These are phyloP conservation scores for Penicillium macrosclerotiorum DNA, from an alignment of 495 filamentous ascomycete species.

Conservation along the genomic window DNA sequence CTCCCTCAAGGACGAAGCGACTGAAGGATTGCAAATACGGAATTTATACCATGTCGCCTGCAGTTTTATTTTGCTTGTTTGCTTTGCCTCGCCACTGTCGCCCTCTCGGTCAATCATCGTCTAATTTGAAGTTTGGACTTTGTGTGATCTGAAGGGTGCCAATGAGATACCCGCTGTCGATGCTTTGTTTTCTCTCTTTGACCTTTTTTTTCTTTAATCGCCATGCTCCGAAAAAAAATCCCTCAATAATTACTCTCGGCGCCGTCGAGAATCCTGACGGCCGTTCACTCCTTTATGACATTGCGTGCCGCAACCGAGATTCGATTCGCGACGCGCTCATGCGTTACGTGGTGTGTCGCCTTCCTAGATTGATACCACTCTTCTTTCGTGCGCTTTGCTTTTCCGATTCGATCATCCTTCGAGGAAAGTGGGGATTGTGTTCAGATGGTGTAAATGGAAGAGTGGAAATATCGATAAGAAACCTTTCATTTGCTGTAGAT, in stretches of 20 bases:
- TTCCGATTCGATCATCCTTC: conserved; percentile 40
- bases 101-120: neutral
- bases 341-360: conserved; percentile 41
- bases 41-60: conserved; percentile 22
- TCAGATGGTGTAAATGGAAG: conserved; percentile 4
- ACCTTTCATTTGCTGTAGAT: conserved; percentile 12
- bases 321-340: conserved; percentile 33
- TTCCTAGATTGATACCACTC: conserved; percentile 55
- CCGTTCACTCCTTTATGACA: conserved; percentile 41
- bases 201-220: conserved; percentile 2
- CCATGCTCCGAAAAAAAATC: conserved; percentile 13
- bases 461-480: conserved; percentile 3
- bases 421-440: conserved; percentile 31
- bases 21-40: conserved; percentile 22
- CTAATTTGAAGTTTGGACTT: conserved; percentile 1
- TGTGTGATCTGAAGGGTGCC: conserved; percentile 16
- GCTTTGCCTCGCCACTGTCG: conserved; percentile 30
- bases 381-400: conserved; percentile 29
- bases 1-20: neutral
- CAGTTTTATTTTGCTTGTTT: conserved; percentile 16
- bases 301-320: conserved; percentile 34
- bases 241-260: conserved; percentile 13
- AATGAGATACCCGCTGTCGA: conserved; percentile 41
- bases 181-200: conserved; percentile 19
- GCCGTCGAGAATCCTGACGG: conserved; percentile 17